Evolutionary conservation across 2,329 filamentous ascomycete genomes (phyloP).

Genomic region (Colletotrichum aenigma): DNA sequence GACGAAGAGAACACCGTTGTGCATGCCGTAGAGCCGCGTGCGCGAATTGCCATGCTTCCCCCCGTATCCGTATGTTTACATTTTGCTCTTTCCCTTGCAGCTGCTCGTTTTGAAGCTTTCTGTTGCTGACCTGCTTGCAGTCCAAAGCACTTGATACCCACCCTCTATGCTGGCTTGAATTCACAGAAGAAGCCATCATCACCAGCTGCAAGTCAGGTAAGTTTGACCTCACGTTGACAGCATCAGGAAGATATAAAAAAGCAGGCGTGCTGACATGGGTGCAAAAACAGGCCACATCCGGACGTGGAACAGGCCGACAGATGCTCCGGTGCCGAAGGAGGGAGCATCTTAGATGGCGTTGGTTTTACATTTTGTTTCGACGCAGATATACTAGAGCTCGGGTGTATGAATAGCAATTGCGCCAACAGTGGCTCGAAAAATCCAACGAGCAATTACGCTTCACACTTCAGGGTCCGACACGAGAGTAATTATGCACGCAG

Average conservation of each 20-base stretch:
- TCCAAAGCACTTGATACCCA: constrained; percentile 86
- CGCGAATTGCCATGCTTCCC: constrained; percentile 83
- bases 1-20: constrained; percentile 64
- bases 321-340: constrained; percentile 20
- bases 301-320: constrained; percentile 71
- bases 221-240: constrained; percentile 36
- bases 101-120: neutral
- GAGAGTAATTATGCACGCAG: neutral
- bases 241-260: neutral
- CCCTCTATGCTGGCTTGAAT: constrained; percentile 88
- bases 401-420: neutral
- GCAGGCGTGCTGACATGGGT: neutral
- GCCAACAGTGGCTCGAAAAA: neutral
- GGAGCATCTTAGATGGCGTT: constrained; percentile 7
- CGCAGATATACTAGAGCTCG: neutral
- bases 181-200: constrained; percentile 90
- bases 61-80: constrained; percentile 76
- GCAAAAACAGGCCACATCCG: constrained; percentile 68
- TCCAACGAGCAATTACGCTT: neutral
- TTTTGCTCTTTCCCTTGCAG: neutral
- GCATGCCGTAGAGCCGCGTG: constrained; percentile 85
- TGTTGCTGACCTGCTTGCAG: constrained; percentile 39
- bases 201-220: constrained; percentile 90
- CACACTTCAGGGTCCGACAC: neutral
- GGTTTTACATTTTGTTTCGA: neutral